Conservation (phyloP, 768 basidiomycete genomes). For the Amanita rubescens region DNA sequence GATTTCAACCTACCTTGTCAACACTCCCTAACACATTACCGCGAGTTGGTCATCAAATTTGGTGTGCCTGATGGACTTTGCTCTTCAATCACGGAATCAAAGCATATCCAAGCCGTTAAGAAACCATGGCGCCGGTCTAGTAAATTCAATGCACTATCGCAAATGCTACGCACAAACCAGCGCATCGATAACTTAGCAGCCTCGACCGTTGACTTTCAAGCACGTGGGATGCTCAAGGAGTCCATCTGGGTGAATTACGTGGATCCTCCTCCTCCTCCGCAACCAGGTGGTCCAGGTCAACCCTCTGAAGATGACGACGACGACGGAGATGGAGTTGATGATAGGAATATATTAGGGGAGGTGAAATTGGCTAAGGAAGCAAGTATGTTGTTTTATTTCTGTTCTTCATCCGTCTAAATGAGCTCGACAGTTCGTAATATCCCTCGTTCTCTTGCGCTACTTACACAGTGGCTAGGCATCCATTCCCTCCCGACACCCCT, state of each 20-base stretch:
- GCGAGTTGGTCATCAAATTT: not conserved
- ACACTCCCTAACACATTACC: not conserved
- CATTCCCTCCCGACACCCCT: not conserved
- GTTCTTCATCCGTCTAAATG: too few relatives aligned
- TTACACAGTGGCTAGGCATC: not conserved
- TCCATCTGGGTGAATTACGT: not conserved
- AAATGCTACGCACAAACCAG: constrained; percentile 10
- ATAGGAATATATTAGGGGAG: not conserved
- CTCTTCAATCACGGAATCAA: not conserved
- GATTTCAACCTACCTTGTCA: not conserved
- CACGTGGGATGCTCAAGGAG: not conserved
- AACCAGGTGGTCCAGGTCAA: not conserved
- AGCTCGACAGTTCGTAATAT: not conserved
- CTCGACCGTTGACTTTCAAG: not conserved
- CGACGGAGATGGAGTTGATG: not conserved
- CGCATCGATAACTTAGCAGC: constrained; percentile 7
- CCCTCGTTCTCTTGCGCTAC: not conserved
- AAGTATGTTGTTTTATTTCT: too few relatives aligned
- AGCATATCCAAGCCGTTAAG: not conserved
- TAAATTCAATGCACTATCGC: constrained; percentile 2
- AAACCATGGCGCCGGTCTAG: not conserved
- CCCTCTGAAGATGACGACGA: not conserved
- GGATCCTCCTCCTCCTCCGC: rapidly evolving
- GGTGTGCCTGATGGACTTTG: not conserved
- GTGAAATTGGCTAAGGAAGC: not conserved